Base-by-base conservation (phyloP, 495 filamentous ascomycete species). In the Penicillium pulvis region DNA sequence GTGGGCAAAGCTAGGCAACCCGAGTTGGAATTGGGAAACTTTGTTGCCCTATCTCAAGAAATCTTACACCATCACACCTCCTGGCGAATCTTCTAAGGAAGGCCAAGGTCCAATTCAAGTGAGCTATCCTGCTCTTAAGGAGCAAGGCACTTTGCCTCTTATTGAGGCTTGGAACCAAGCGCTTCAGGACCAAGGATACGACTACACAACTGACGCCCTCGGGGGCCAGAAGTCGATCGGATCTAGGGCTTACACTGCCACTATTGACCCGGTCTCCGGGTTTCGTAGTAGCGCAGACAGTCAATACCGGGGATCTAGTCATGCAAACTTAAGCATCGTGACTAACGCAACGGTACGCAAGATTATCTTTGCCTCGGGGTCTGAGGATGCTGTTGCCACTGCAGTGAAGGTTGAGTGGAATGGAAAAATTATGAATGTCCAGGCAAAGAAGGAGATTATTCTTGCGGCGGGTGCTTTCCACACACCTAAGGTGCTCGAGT, bases 1-100 rank as follows among this genome's bases (percentile, higher is more conserved):
- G n/a, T 85, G 83, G 83, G 75, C 60, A 2, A 65, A 72, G 9
- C 64, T 86, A 19, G 84, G 83, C 9, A 86, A 84, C 58, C 51
- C 71, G 11, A 71, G 73, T 23, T 87, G 84, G 84, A 69, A 68
- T 28, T 85, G 71, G 65, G 74, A 79, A 47, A 66, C 69, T 0
- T 51, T 87, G 33, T 57, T 63, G 12, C 81, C 82, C 9, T 85
- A 84, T 63, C 45, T 74, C 14, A 52, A 60, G 7, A 67, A 57
- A 36, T 45, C 57, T 30, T 52, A 57, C 41, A 58, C 61, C 14
- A 12, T 63, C 39, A 47, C 43, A 6, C 23, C 44, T 0, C 51
- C 55, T 17, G 28, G 57, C 7, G 31, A 16, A 11, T 1, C 31
- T n/a, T 26, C 51, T 3, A 26, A 6, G 0, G 68, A 66, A 4